Percentiles rank a stretch among this genome's conserved stretches.
Evolutionary conservation across 257 asterid genomes (phyloP).

Genomic region (Solanum stenotomum): DNA sequence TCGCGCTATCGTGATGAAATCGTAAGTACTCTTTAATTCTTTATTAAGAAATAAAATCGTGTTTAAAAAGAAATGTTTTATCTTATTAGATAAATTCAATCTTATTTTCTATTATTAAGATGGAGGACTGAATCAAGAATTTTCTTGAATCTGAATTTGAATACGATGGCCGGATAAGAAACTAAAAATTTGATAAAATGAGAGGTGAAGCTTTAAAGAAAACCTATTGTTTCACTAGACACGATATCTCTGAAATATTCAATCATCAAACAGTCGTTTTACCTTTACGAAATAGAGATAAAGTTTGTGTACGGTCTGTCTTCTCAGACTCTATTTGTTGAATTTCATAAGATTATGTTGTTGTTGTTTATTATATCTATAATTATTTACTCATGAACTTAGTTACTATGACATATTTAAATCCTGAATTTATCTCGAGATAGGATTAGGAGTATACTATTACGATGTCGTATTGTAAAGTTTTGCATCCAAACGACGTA

Average conservation of each 20-base stretch:
- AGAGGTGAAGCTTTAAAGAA: neutral
- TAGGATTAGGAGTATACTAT: neutral
- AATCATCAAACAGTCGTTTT: rapidly evolving
- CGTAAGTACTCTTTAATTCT: neutral
- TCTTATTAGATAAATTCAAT: rapidly evolving
- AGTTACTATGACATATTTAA: neutral
- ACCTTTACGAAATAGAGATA: rapidly evolving
- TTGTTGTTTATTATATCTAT: neutral
- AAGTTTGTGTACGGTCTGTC: neutral
- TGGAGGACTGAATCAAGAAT: neutral
- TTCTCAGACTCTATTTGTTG: neutral
- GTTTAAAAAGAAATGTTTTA: neutral
- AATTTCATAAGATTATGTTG: neutral
- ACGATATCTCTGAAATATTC: neutral
- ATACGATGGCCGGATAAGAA: neutral
- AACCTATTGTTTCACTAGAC: neutral
- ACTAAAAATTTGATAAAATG: neutral
- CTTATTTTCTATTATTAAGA: rapidly evolving
- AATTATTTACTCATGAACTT: neutral
- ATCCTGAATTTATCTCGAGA: neutral
- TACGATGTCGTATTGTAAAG: neutral
- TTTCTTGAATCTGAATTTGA: neutral
- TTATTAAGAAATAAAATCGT: rapidly evolving
- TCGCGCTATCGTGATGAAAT: too few relatives aligned
- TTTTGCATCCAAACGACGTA: neutral